These are phyloP conservation scores for Fusarium mundagurra DNA, from an alignment of 2,329 filamentous ascomycete genomes.

Conservation along the genomic window DNA sequence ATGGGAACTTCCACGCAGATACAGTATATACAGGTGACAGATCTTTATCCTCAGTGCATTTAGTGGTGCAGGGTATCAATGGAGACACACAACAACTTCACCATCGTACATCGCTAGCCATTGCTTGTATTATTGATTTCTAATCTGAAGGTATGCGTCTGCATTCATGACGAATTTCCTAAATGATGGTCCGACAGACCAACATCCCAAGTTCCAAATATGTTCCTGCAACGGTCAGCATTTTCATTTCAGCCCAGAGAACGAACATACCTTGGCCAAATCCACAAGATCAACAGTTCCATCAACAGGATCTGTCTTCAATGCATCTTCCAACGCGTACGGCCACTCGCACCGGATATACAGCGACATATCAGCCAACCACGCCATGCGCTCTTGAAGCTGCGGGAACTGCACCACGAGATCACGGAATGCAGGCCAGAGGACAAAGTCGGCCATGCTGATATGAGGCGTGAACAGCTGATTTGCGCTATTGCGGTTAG, in stretches of 20 bases:
- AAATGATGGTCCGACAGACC: slow-evolving; percentile 18
- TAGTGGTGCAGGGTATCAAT: neutral
- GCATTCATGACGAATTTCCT: neutral
- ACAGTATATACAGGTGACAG: accelerated
- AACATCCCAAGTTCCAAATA: slow-evolving; percentile 7
- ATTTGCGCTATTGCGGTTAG: accelerated
- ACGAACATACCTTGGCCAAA: neutral
- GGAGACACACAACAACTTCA: neutral
- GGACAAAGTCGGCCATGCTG: slow-evolving; percentile 9
- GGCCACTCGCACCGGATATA: slow-evolving; percentile 12
- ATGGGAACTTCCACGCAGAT: accelerated
- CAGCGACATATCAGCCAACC: slow-evolving; percentile 3
- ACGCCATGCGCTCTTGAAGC: slow-evolving; percentile 22
- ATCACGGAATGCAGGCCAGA: slow-evolving; percentile 14
- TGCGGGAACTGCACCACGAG: slow-evolving; percentile 12
- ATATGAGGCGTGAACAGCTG: slow-evolving; percentile 18
- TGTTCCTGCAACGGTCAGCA: neutral
- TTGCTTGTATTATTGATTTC: neutral
- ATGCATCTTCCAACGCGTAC: neutral
- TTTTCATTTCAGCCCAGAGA: accelerated
- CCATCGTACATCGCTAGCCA: accelerated
- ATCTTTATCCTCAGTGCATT: accelerated
- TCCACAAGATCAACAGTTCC: neutral
- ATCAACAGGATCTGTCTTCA: neutral
- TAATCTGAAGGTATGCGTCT: neutral